phyloP scores from a whole-genome alignment of 2,329 filamentous ascomycete species.

The Curvularia hawaiiensis region DNA sequence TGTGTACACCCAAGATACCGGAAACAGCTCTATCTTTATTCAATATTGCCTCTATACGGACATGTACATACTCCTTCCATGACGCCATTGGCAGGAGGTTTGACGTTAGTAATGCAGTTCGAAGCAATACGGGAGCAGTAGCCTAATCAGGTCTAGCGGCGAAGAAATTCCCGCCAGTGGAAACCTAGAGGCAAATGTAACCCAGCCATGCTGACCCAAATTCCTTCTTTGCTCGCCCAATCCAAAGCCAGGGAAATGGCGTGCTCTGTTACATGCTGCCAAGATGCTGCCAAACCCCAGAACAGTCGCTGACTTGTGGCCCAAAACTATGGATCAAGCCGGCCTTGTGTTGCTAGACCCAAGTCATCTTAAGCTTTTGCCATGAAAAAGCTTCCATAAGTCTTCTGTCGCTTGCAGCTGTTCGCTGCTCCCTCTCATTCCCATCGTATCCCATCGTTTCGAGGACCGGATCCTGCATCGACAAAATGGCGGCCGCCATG shows the following conservation, averaged over 20 bases:
- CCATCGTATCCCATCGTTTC: background rate
- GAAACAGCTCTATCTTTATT: background rate
- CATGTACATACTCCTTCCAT: background rate
- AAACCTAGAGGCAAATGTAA: conserved; percentile 7
- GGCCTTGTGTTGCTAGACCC: conserved; percentile 3
- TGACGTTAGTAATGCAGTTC: background rate
- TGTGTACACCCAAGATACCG: too few species aligned
- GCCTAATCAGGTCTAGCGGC: background rate
- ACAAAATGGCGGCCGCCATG: conserved; percentile 14
- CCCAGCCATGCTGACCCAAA: background rate
- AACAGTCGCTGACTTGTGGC: conserved; percentile 5
- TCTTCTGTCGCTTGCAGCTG: conserved; percentile 1
- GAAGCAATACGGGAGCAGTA: background rate
- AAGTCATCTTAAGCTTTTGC: conserved; percentile 21
- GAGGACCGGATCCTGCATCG: background rate
- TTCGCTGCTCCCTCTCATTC: background rate
- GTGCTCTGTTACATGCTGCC: conserved; percentile 26
- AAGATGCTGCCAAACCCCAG: conserved; percentile 5
- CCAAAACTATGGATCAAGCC: conserved; percentile 12
- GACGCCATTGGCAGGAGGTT: background rate
- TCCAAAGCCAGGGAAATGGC: conserved; percentile 24
- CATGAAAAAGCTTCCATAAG: conserved; percentile 28
- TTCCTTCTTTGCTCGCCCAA: conserved; percentile 18
- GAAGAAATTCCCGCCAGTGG: background rate
- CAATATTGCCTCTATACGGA: background rate